Evolutionary conservation across 768 basidiomycete species (phyloP), one percentile per base, ranked within the genome.

Genomic region (Trametes elegans): DNA sequence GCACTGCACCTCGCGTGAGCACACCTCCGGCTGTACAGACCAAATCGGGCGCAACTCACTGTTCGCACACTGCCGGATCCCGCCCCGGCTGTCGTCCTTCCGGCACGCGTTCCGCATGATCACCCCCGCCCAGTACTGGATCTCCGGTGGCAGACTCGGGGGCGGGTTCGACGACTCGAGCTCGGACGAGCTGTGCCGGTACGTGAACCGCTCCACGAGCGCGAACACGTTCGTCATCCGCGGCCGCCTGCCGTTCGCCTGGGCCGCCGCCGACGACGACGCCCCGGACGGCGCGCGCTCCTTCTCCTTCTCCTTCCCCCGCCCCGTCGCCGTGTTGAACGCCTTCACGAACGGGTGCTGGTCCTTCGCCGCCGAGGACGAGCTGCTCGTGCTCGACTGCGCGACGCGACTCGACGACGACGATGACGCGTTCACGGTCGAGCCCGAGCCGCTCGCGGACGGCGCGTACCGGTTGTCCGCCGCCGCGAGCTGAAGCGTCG

Each of bases 21-120:
- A 18, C 8, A 19, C 9, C n/a, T n/a, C n/a, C n/a, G 4, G 8
- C 2, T 13, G 36, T 3, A 16, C 14, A 34, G 39, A 6, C 1
- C 43, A 9, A 35, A n/a, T 27, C 10, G 55, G 23, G 5, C n/a
- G n/a, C 3, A 24, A 80, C 87, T 69, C 60, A 90, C 88, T 98
- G 68, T 97, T 97, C 0, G 97, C 97, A 76, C 97, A 99, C 70
- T 98, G 97, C 52, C 97, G 73, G 58, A 98, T 94, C 10, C 97
- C 97, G 48, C 94, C 94, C 31, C 87, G 75, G 44, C 79, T 84
- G 59, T 98, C 96, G 63, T 98, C 97, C 75, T 99, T 98, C 68
- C 96, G 77, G 73, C 97, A 99, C 11, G 97, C 97, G 69, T 99
- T 99, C 48, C 97, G 81, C 97, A 98, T 99, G 66, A 98, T 97